phyloP scores from a whole-genome alignment of 2,329 filamentous ascomycete genomes.

The Phialemoniopsis sp. region DNA sequence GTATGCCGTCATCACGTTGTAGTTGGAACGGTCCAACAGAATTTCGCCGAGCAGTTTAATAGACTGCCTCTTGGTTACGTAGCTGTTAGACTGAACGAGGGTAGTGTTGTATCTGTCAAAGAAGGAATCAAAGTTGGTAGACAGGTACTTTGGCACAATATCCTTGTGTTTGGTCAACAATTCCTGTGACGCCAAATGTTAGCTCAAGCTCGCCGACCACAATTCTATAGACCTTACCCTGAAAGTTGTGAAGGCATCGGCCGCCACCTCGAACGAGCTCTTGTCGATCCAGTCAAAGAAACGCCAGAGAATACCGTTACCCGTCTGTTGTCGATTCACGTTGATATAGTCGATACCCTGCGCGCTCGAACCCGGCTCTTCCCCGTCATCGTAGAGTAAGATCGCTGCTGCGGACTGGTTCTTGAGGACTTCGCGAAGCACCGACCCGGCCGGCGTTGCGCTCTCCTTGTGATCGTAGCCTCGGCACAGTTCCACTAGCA shows the following conservation, averaged over 20 bases:
- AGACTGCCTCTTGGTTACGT: conserved; percentile 96
- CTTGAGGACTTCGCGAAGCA: conserved; percentile 83
- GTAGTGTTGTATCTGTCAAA: conserved; percentile 86
- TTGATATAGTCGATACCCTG: conserved; percentile 76
- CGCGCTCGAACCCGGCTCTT: conserved; percentile 64
- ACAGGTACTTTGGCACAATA: conserved; percentile 81
- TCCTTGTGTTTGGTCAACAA: conserved; percentile 92
- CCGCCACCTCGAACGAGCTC: conserved; percentile 92
- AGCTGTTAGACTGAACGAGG: conserved; percentile 87
- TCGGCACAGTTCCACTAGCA: conserved; percentile 82
- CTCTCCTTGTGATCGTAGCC: conserved; percentile 90
- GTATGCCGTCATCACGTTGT: conserved; percentile 96
- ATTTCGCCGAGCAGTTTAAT: conserved; percentile 97
- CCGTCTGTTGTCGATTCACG: conserved; percentile 68
- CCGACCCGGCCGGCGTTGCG: conserved; percentile 84
- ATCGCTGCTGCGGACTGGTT: conserved; percentile 87
- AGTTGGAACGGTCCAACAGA: conserved; percentile 89
- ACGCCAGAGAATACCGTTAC: conserved; percentile 87
- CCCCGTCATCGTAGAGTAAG: conserved; percentile 87
- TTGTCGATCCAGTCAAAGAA: conserved; percentile 98
- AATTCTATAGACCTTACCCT: conserved; percentile 53
- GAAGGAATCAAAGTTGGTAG: conserved; percentile 88
- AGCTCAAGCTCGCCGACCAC: no score
- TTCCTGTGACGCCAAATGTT: conserved; percentile 52
- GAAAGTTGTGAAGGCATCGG: conserved; percentile 97